Evolutionary conservation across 441 rosid species (phyloP).

Genomic region (Flueggea neowawraea): DNA sequence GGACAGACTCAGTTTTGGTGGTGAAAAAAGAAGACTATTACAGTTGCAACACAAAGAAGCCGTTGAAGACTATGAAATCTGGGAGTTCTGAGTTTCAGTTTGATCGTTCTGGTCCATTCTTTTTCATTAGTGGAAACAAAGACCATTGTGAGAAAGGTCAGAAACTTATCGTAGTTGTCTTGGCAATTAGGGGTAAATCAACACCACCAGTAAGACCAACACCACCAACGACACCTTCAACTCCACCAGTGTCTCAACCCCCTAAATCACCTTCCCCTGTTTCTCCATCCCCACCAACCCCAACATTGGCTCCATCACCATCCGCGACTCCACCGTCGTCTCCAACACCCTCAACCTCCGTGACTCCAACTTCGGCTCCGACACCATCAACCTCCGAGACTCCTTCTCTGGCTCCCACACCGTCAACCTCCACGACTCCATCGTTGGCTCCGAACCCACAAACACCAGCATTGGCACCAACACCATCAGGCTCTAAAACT

Average conservation of each 20-base stretch:
- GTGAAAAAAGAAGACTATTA: slow-evolving; percentile 58
- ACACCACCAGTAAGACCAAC: not conserved
- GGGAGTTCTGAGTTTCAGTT: slow-evolving; percentile 50
- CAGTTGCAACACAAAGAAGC: slow-evolving; percentile 43
- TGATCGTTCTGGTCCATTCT: slow-evolving; percentile 61
- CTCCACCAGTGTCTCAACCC: slow-evolving; percentile 1
- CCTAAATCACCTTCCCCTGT: slow-evolving; percentile 9
- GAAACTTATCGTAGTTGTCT: slow-evolving; percentile 45
- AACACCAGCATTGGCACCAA: no score
- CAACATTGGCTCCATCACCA: not conserved
- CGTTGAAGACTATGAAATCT: slow-evolving; percentile 37
- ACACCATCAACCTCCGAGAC: slow-evolving; percentile 18
- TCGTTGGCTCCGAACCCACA: no score
- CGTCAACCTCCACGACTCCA: slow-evolving; percentile 10
- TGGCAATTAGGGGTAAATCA: slow-evolving; percentile 22
- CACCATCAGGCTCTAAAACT: slow-evolving; percentile 2
- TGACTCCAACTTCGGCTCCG: slow-evolving; percentile 12
- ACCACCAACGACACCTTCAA: not conserved
- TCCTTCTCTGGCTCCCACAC: slow-evolving; percentile 9
- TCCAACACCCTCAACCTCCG: slow-evolving; percentile 30
- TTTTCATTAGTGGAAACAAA: slow-evolving; percentile 59
- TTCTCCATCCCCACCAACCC: slow-evolving; percentile 9
- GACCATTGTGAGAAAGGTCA: slow-evolving; percentile 60
- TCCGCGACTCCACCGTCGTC: no score
- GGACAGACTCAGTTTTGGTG: slow-evolving; percentile 60